These are phyloP conservation scores for Alternaria arborescens DNA, from an alignment of 2,329 filamentous ascomycete species.

Conservation along the genomic window DNA sequence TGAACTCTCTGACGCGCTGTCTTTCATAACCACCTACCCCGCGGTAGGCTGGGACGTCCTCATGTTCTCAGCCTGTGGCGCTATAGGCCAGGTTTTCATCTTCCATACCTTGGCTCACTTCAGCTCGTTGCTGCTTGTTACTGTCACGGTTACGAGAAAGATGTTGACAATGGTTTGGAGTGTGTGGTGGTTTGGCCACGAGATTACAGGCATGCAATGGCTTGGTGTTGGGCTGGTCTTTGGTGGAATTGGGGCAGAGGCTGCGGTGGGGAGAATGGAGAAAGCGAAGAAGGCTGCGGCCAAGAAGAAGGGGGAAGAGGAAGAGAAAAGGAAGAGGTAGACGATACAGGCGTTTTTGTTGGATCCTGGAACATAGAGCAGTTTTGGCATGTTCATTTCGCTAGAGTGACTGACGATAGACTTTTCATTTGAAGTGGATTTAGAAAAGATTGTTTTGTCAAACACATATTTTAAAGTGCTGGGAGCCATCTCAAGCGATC, in stretches of 20 bases:
- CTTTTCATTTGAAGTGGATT: neutral
- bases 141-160: slow-evolving; percentile 96
- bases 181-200: slow-evolving; percentile 93
- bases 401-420: neutral
- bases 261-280: slow-evolving; percentile 78
- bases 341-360: neutral
- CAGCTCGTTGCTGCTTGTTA: slow-evolving; percentile 88
- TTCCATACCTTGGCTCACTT: slow-evolving; percentile 93
- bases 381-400: neutral
- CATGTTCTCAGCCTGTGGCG: slow-evolving; percentile 88
- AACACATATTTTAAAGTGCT: neutral
- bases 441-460: neutral
- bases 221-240: slow-evolving; percentile 92
- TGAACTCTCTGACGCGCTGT: slow-evolving; percentile 82
- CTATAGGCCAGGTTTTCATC: slow-evolving; percentile 95
- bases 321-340: slow-evolving; percentile 25
- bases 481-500: neutral
- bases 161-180: slow-evolving; percentile 99
- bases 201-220: slow-evolving; percentile 88
- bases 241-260: slow-evolving; percentile 92
- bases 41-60: slow-evolving; percentile 86
- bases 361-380: neutral
- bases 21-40: slow-evolving; percentile 82
- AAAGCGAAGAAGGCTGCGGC: slow-evolving; percentile 81
- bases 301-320: slow-evolving; percentile 51